A percentile compares a stretch with the other conserved stretches of the same genome.
Conservation (phyloP, 257 asterid genomes). For the Solanum dulcamara region DNA sequence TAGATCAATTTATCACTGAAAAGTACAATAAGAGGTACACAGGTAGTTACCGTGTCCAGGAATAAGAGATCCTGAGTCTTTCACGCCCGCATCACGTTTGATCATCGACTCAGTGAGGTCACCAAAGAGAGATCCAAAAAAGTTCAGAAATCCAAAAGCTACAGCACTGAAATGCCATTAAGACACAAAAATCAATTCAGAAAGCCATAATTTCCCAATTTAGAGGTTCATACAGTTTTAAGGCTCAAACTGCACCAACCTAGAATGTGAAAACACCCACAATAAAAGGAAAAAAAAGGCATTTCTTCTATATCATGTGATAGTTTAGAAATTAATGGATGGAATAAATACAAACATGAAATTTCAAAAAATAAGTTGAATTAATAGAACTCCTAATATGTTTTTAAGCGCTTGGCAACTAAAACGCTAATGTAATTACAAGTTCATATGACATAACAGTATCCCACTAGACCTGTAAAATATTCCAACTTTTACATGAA, state of each 20-base stretch:
- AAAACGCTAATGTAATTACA: background rate
- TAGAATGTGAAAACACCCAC: background rate
- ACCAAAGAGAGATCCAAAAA: constrained; percentile 90
- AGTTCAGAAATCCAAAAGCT: constrained; percentile 73
- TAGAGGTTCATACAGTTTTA: background rate
- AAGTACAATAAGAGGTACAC: background rate
- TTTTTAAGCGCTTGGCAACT: background rate
- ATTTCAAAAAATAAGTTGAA: background rate
- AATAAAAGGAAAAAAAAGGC: background rate
- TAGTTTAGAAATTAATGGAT: background rate
- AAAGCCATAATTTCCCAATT: background rate
- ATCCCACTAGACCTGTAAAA: background rate
- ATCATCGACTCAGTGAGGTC: constrained; percentile 93
- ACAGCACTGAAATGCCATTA: constrained; percentile 45
- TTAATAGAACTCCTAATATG: background rate
- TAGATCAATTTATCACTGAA: background rate
- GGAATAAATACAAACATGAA: background rate
- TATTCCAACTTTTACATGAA: background rate
- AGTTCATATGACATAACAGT: background rate
- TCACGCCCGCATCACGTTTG: constrained; percentile 98
- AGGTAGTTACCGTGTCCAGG: constrained; percentile 83
- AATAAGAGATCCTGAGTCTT: constrained; percentile 95
- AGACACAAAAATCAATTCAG: background rate
- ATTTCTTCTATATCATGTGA: background rate
- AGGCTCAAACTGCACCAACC: background rate